These are phyloP conservation scores for Melocanna baccifera DNA, from an alignment of 176 grass and related monocot species.

Conservation along the genomic window DNA sequence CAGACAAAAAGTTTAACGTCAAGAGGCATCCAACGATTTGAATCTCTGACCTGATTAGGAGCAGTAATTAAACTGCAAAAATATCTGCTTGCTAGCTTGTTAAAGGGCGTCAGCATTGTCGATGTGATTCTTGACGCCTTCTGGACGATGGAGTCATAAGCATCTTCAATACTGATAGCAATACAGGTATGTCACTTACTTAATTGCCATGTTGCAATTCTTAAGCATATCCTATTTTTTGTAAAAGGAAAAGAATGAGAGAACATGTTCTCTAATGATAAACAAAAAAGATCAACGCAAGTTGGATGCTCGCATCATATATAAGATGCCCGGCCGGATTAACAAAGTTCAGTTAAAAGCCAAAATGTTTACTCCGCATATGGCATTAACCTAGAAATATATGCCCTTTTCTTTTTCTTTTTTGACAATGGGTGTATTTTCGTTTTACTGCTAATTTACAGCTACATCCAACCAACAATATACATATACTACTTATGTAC, in stretches of 20 bases:
- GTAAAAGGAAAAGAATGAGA: constrained; percentile 10
- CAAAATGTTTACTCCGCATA: not conserved
- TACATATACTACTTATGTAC: too few species aligned
- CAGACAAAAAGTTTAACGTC: not conserved
- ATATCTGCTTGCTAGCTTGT: not conserved
- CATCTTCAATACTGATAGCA: not conserved
- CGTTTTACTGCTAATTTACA: too few species aligned
- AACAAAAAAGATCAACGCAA: constrained; percentile 4
- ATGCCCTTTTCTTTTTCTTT: too few species aligned
- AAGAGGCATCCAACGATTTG: not conserved
- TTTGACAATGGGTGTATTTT: too few species aligned
- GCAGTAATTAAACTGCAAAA: not conserved
- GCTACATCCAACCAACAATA: not conserved
- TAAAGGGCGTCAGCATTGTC: not conserved
- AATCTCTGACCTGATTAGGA: not conserved
- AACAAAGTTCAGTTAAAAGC: not conserved
- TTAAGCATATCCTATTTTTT: constrained; percentile 40
- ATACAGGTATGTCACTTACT: not conserved
- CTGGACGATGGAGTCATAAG: not conserved
- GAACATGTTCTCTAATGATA: constrained; percentile 39
- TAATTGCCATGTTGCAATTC: constrained; percentile 21
- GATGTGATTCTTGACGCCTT: constrained; percentile 21
- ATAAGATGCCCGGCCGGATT: not conserved
- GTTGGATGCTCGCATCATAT: constrained; percentile 15
- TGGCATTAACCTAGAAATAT: not conserved